These are phyloP conservation scores for Erodium chrysanthum DNA, from an alignment of 441 rosid genomes.

Conservation along the genomic window DNA sequence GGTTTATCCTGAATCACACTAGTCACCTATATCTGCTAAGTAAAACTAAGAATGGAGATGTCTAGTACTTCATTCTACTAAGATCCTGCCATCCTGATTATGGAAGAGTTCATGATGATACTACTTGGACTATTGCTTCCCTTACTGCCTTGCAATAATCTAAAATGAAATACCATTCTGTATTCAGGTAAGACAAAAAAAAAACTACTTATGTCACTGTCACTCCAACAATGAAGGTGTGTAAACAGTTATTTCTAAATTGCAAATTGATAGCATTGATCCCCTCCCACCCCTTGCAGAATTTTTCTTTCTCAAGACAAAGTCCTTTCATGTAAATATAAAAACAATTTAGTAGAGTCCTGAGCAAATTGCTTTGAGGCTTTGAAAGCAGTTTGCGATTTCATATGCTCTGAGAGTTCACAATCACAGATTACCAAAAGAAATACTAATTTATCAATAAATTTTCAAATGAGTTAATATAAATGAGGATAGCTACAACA, in stretches of 20 bases:
- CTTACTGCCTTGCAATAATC: not conserved
- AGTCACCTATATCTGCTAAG: not conserved
- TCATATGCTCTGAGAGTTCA: not conserved
- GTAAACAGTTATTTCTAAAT: not conserved
- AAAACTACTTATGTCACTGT: not conserved
- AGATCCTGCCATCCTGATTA: not conserved
- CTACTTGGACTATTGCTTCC: not conserved
- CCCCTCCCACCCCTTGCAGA: not conserved
- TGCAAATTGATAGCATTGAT: not conserved
- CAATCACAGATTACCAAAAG: not conserved
- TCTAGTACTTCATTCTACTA: not conserved
- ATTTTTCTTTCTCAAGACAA: not conserved
- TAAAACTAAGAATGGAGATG: not conserved
- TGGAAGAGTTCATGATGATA: not conserved
- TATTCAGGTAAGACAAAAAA: not conserved
- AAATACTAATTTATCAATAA: not conserved
- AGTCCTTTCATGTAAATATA: not conserved
- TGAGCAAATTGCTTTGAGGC: not conserved
- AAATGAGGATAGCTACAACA: not conserved
- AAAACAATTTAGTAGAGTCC: not conserved
- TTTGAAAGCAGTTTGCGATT: not conserved
- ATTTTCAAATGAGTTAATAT: slow-evolving; percentile 2
- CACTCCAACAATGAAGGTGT: not conserved
- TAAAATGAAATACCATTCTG: not conserved
- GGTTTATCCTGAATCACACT: not conserved